A percentile compares a stretch with the other conserved stretches of the same genome.
phyloP scores from a whole-genome alignment of 352 stramenopile species.

The Phytopythium kandeliae region DNA sequence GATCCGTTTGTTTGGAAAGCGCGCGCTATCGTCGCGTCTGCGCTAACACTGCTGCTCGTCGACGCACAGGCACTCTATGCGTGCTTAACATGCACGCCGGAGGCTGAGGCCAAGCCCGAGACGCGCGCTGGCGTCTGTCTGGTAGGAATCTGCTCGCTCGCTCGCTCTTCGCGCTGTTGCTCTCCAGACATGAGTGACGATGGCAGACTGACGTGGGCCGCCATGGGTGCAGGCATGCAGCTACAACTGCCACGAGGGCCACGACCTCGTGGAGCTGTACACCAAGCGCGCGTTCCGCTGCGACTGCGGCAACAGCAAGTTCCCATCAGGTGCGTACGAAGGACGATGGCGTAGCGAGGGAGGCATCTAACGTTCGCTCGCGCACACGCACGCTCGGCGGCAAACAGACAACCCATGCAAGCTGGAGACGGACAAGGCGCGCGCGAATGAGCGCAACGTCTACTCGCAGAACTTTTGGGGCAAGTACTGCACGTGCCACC shows the following conservation, averaged over 20 bases:
- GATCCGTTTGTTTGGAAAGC: too few species aligned
- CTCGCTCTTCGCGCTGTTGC: too few species aligned
- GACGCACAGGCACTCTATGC: conserved; percentile 36
- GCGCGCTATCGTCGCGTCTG: too few species aligned
- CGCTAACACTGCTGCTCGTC: neutral
- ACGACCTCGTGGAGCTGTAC: conserved; percentile 80
- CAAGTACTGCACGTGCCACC: conserved; percentile 65
- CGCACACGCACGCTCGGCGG: too few species aligned
- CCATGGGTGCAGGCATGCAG: conserved; percentile 42
- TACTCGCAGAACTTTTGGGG: conserved; percentile 76
- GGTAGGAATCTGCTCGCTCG: conserved; percentile 7
- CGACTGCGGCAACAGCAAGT: conserved; percentile 68
- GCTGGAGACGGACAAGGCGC: conserved; percentile 44
- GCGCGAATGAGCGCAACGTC: conserved; percentile 43
- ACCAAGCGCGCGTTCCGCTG: conserved; percentile 72
- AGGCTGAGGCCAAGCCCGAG: conserved; percentile 22
- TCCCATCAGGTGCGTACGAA: conserved; percentile 24
- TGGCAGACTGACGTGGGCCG: too few species aligned
- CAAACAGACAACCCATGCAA: conserved; percentile 48
- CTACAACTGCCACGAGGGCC: conserved; percentile 66
- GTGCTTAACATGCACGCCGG: conserved; percentile 64
- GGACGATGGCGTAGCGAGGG: too few species aligned
- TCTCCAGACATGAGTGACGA: too few species aligned
- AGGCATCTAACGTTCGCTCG: too few species aligned
- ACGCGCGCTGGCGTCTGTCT: conserved; percentile 51